Percentiles rank a stretch among this genome's conserved stretches.
Conservation (phyloP, 1,284 basidiomycete genomes). For the Irpex lacteus region DNA sequence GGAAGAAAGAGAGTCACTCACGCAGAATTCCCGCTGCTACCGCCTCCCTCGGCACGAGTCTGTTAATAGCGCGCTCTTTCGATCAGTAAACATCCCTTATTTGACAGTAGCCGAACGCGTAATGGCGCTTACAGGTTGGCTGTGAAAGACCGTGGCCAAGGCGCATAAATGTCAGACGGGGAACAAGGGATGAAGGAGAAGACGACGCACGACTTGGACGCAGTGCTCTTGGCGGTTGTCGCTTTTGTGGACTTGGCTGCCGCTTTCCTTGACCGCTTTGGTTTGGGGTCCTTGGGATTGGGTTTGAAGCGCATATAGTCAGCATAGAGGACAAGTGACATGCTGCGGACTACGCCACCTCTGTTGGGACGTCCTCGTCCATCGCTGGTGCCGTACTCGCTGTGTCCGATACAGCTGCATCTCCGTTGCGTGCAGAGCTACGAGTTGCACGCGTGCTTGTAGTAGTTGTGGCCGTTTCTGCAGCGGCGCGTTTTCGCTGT, state of each 20-base stretch:
- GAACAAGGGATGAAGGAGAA: neutral
- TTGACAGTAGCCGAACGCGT: neutral
- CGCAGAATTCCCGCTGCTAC: conserved; percentile 2
- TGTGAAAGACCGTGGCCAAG: neutral
- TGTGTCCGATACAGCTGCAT: conserved; percentile 5
- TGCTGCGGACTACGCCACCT: conserved; percentile 5
- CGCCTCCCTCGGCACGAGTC: neutral
- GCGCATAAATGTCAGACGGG: neutral
- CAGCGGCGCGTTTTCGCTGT: conserved; percentile 40
- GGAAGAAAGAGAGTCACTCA: neutral
- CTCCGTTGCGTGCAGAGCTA: conserved; percentile 38
- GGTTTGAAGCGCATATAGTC: neutral
- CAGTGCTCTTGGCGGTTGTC: conserved; percentile 11
- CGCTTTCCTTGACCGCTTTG: conserved; percentile 11
- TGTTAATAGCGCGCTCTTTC: conserved; percentile 1
- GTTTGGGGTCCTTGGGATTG: conserved; percentile 4
- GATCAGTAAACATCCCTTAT: neutral
- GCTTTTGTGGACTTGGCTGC: conserved; percentile 9
- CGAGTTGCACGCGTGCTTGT: conserved; percentile 45
- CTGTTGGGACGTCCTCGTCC: neutral
- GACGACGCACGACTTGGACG: conserved; percentile 1
- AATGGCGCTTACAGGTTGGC: neutral
- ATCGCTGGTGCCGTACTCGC: conserved; percentile 16
- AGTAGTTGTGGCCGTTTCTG: conserved; percentile 27
- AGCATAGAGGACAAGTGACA: neutral